Evolutionary conservation across 2,329 filamentous ascomycete species (phyloP).

Genomic region (Trichoderma breve): DNA sequence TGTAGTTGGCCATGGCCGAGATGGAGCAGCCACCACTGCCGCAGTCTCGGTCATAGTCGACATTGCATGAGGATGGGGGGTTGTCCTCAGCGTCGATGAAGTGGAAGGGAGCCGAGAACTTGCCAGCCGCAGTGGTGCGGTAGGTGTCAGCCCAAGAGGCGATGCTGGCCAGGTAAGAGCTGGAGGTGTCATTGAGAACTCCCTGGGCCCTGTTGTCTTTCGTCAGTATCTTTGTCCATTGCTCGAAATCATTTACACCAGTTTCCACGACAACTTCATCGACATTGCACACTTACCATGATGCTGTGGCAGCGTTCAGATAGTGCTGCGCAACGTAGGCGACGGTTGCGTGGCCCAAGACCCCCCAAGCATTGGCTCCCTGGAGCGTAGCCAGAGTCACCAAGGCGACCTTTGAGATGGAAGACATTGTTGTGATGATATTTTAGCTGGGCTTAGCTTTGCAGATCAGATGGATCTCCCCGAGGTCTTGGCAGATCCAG

Average conservation of each 20-base stretch:
- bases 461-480: background rate
- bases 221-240: background rate
- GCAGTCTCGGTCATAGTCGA: conserved; percentile 44
- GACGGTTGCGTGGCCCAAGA: conserved; percentile 52
- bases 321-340: conserved; percentile 53
- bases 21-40: conserved; percentile 28
- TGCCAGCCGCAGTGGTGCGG: conserved; percentile 45
- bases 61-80: conserved; percentile 30
- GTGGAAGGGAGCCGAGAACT: conserved; percentile 47
- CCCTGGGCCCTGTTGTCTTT: conserved; percentile 23
- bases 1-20: conserved; percentile 31
- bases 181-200: conserved; percentile 42
- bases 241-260: background rate
- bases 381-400: conserved; percentile 21
- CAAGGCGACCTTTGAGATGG: conserved; percentile 19
- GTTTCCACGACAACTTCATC: background rate
- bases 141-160: conserved; percentile 47
- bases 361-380: conserved; percentile 38
- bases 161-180: conserved; percentile 47
- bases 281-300: conserved; percentile 21
- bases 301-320: conserved; percentile 39
- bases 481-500: background rate
- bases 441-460: background rate
- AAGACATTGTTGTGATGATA: conserved; percentile 14
- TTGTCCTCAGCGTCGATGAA: conserved; percentile 51